Conservation (phyloP, 495 filamentous ascomycete genomes). For the Saxophila tyrrhenica region DNA sequence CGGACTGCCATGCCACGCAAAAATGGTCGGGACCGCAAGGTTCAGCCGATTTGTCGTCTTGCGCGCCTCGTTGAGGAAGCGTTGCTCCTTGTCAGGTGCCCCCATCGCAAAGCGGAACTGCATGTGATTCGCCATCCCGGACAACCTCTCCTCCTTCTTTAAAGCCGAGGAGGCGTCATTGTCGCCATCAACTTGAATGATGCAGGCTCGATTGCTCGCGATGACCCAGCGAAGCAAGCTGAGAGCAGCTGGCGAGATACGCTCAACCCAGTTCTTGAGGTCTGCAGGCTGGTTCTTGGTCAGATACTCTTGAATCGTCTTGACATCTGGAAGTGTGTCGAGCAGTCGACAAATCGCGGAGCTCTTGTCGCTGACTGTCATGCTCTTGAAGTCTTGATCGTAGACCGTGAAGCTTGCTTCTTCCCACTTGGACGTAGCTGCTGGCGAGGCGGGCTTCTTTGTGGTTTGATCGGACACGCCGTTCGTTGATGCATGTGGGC, state of each 20-base stretch:
- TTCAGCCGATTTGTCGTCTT: conserved; percentile 32
- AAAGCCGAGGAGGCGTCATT: conserved; percentile 7
- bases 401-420: conserved; percentile 34
- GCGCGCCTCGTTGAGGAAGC: conserved; percentile 58
- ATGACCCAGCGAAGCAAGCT: conserved; percentile 79
- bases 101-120: conserved; percentile 87
- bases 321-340: conserved; percentile 55
- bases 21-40: conserved; percentile 52
- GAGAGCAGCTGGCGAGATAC: conserved; percentile 54
- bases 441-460: conserved; percentile 3
- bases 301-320: conserved; percentile 52
- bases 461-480: not conserved
- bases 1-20: conserved; percentile 74
- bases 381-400: conserved; percentile 44
- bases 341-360: conserved; percentile 48
- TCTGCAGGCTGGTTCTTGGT: conserved; percentile 28
- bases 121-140: conserved; percentile 54
- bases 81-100: conserved; percentile 76
- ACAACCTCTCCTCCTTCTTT: conserved; percentile 43
- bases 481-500: not conserved
- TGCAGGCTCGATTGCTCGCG: conserved; percentile 79
- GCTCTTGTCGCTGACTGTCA: conserved; percentile 39
- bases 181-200: conserved; percentile 53
- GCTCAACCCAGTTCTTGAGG: conserved; percentile 49
- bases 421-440: conserved; percentile 14